Evolutionary conservation across 148 eudicot genomes (phyloP), one percentile per base, ranked within the genome.

Genomic region (Spergularia marina): DNA sequence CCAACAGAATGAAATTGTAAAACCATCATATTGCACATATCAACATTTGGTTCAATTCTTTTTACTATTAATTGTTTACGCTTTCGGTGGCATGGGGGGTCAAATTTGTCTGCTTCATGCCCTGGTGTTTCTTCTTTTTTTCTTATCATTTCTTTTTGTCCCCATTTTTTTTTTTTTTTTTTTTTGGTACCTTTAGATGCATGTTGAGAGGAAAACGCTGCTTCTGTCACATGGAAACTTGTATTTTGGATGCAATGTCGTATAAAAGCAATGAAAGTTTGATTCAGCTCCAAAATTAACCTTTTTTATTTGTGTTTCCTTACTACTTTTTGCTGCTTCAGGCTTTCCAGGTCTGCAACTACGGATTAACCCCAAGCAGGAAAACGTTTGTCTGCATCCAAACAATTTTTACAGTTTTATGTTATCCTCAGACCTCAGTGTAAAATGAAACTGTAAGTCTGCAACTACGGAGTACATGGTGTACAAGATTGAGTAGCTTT

Each of bases 1-100:
- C 92, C 72, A 47, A 80, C 9, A 55, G 67, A 76, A 64, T 83
- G 85, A 87, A 79, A 5, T 67, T 71, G 84, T 74, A 61, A 51
- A 64, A 81, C 36, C 61, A 16, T 86, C 4, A 2, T 30, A 30
- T 79, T 87, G 84, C 72, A 86, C 83, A 77, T 69, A 18, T 36
- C 60, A 47, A 77, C 53, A 71, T 20, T 67, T 56, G 25, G n/a
- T 47, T 69, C 2, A 34, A 72, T 62, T 62, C 64, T 54, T 21
- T 63, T 66, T 40, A 12, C 6, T 61, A 6, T 20, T 61, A 62
- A 5, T 39, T 54, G 36, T 56, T 76, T 51, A 20, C 51, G 23
- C 59, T 39, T 69, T 68, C 21, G 51, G 40, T 58, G 18, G 52
- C 17, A 5, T 39, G 21, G 62, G 40, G 71, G 17, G 64, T 80